A percentile compares a stretch with the other conserved stretches of the same genome.
Evolutionary conservation across 129 eudicot genomes (phyloP).

Genomic region (Flaveria linearis): DNA sequence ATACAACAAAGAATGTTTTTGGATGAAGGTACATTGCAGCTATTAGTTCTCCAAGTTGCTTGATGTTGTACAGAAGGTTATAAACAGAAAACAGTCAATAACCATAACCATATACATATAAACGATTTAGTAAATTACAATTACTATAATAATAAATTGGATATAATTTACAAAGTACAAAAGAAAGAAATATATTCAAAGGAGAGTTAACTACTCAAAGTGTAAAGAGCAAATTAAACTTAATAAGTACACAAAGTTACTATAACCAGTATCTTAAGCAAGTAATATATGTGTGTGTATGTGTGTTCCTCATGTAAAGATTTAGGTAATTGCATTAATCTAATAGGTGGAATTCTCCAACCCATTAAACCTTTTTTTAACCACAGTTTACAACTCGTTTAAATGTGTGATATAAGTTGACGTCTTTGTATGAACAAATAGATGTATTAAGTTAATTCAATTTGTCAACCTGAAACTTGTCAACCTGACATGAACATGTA

Average conservation of each 20-base stretch:
- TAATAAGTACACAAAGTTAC: slow-evolving; percentile 21
- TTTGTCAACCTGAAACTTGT: neutral
- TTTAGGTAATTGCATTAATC: neutral
- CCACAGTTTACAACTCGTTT: too few relatives aligned
- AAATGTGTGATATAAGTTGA: neutral
- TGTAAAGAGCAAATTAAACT: slow-evolving; percentile 18
- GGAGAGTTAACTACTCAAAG: slow-evolving; percentile 25
- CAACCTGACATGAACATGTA: neutral
- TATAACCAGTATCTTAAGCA: slow-evolving; percentile 6
- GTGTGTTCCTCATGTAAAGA: neutral
- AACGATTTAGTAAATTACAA: too few relatives aligned
- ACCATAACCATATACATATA: too few relatives aligned
- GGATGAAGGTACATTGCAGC: too few relatives aligned
- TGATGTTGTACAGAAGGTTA: too few relatives aligned
- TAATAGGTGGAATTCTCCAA: neutral
- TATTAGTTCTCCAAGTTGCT: too few relatives aligned
- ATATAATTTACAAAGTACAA: neutral
- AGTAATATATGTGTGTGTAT: slow-evolving; percentile 1
- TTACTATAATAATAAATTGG: neutral
- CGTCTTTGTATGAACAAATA: too few relatives aligned
- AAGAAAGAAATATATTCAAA: neutral
- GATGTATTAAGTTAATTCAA: too few relatives aligned
- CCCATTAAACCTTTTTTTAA: neutral
- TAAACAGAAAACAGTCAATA: too few relatives aligned
- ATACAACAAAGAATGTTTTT: too few relatives aligned